Base-by-base conservation (phyloP, 148 eudicot genomes). In the Drosera capensis region DNA sequence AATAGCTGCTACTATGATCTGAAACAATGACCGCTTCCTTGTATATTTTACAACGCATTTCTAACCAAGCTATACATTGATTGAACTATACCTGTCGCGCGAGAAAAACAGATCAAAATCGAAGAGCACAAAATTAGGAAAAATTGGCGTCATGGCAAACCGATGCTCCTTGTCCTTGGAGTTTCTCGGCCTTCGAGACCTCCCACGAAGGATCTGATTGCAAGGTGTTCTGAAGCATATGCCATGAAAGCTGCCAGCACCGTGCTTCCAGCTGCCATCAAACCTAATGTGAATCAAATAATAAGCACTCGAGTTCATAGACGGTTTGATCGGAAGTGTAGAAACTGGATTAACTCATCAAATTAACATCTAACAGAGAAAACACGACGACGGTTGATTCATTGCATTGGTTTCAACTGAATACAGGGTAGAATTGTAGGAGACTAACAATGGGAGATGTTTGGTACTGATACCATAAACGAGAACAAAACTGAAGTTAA, bases 181-280 rank as follows among this genome's bases (percentile, higher is more conserved):
- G 49, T 5, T 34, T 79, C 88, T 31, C 73, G 68, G 25, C 78
- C 85, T 57, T 85, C 93, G 15, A 75, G 63, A 35, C 99, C 95
- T 71, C 78, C 70, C 45, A 65, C 38, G 38, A 75, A 90, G 51
- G 95, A 74, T 49, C 74, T 68, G 30, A 73, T 74, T 1, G 85
- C 73, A 4, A 90, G 84, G 45, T 85, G 99, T 58, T 90, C 95
- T 8, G 99, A 58, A 59, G 95, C 93, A 54, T 80, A 85, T 12
- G 97, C 73, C 93, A 90, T 80, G 70, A 78, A 90, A 17, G 78
- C 79, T 0, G 82, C 85, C 67, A 90, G 64, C 18, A 90, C 40
- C 45, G 85, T 41, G 64, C 95, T 93, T 59, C 81, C 88, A 8
- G 58, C 78, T 44, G 76, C 90, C 88, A 84, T 84, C 70, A 84